Evolutionary conservation across 805 yeast species (phyloP).

Genomic region (Isabelozyma heimii): DNA sequence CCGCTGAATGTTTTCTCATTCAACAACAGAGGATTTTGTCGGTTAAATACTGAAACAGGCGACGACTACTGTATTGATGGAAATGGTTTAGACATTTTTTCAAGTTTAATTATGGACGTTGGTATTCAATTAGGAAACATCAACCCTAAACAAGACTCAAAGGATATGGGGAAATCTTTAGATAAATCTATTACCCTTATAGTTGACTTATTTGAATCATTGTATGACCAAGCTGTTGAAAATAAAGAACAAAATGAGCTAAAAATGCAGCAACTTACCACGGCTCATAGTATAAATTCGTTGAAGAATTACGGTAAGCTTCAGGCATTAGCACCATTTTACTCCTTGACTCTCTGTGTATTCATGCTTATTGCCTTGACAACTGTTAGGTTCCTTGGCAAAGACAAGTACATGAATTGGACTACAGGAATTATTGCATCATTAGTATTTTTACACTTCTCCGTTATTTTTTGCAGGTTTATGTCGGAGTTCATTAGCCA

Average conservation of each 20-base stretch:
- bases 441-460: not conserved
- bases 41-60: conserved; percentile 21
- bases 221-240: not conserved
- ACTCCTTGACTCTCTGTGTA: not conserved
- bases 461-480: not conserved
- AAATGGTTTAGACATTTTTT: conserved; percentile 46
- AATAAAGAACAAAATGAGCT: not conserved
- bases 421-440: not conserved
- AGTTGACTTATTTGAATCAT: not conserved
- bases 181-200: not conserved
- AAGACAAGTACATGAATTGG: not conserved
- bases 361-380: not conserved
- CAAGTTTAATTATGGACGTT: conserved; percentile 49
- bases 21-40: conserved; percentile 50
- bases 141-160: conserved; percentile 31
- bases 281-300: not conserved
- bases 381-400: not conserved
- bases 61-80: conserved; percentile 27
- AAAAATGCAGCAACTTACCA: not conserved
- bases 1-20: conserved; percentile 40
- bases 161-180: conserved; percentile 27
- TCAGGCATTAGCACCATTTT: not conserved
- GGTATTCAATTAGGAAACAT: conserved; percentile 44
- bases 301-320: not conserved
- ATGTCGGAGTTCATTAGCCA: not conserved